Evolutionary conservation across 2,329 filamentous ascomycete genomes (phyloP), one percentile per base, ranked within the genome.

Genomic region (Curvularia verruculosa): DNA sequence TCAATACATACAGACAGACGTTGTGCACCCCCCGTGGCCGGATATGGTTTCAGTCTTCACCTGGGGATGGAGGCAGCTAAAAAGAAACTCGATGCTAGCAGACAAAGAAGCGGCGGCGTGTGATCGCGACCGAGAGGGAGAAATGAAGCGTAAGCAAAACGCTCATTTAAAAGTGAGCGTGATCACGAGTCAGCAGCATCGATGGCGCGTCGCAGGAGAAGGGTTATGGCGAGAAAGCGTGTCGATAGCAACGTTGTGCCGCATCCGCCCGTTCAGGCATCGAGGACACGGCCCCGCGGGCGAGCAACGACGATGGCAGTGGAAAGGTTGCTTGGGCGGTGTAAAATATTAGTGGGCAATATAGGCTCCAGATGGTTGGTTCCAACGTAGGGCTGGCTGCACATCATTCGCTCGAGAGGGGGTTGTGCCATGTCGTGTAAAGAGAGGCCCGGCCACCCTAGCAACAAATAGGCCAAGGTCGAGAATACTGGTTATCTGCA

Each of bases 391-490:
- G 41, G 24, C 49, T 53, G 43, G 52, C 56, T 56, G 52, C 49
- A 39, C 52, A 57, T 50, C 45, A 59, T 59, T 52, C 52, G 59
- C 47, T 54, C 51, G 50, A 53, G 34, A 37, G 49, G 50, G 48
- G 34, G 50, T 36, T 63, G 60, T 59, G 58, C 58, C 56, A 54
- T 56, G 48, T 57, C 58, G 48, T 60, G 59, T 57, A 60, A 40
- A 45, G 50, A 60, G 34, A 45, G 50, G 51, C 37, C 55, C 51
- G 47, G 56, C 21, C 48, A 52, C 54, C 54, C 60, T 61, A 61
- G 62, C 56, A 56, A 54, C 49, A 52, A 54, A 50, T 49, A 43
- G 51, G 50, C 34, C 55, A 51, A 47, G 58, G 54, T 48, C 50
- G 24, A 40, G 53, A 45, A 19, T 50, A 37, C 59, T 49, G 55